Evolutionary conservation across 345 rosid species (phyloP), one percentile per base, ranked within the genome.

Genomic region (Melaleuca quinquenervia): DNA sequence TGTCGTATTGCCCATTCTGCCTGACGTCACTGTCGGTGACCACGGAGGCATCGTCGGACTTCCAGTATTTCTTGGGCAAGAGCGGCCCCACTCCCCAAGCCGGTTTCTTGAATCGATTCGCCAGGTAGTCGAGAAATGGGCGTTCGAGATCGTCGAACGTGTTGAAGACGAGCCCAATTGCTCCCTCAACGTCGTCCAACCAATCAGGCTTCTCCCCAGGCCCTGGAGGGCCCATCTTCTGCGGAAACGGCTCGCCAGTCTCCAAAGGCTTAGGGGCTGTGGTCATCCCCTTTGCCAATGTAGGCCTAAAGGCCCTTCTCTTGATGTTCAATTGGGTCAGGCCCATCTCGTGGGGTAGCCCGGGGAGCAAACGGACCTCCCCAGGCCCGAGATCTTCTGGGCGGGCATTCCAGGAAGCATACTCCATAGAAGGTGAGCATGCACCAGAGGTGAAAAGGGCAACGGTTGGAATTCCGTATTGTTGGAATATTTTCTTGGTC

Each of bases 11-110:
- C 22, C 84, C 26, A 5, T 75, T 51, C 48, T 74, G 60, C 18
- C 85, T 70, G 76, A 84, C 74, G 36, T 74, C 85, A 1, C 85
- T n/a, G 10, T 84, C 85, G 3, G 50, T 10, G 56, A 82, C 83
- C 58, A 84, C 3, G 8, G 88, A 84, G 41, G 50, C 86, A 13
- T 78, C 3, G 12, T 48, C 27, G 50, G 90, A 52, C 32, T 82
- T 76, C 89, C 92, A 90, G 51, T 87, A 89, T 52, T 85, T 83
- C 53, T 87, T 88, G 21, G 90, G 88, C 36, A 86, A 48, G 13
- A 90, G 87, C 21, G 91, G 92, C 27, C 90, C 92, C 52, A 91
- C 88, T 12, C 87, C 93, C 90, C 91, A 90, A 22, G 85, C 88
- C 5, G 90, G 90, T 44, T 87, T 85, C 7, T 86, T 85, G 12